Conservation (phyloP, 2,329 filamentous ascomycete genomes). For the Nothopassalora personata region DNA sequence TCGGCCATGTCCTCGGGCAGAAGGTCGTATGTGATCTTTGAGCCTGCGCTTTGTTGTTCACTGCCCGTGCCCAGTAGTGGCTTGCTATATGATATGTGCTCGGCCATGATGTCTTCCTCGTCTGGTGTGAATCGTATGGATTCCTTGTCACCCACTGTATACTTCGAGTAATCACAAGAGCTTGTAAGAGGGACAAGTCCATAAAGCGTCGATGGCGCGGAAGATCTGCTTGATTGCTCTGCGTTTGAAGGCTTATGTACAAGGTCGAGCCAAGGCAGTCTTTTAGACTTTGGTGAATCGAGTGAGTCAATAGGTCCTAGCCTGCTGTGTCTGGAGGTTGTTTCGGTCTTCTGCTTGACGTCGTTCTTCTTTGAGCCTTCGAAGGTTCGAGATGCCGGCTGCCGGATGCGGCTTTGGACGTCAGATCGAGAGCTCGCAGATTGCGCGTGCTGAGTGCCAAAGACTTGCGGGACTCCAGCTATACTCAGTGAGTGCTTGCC, state of each 20-base stretch:
- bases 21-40: constrained; percentile 64
- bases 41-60: constrained; percentile 59
- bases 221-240: not conserved
- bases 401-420: constrained; percentile 1
- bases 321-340: constrained; percentile 13
- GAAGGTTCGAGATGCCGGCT: constrained; percentile 7
- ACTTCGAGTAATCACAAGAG: not conserved
- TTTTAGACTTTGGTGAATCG: constrained; percentile 5
- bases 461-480: constrained; percentile 15
- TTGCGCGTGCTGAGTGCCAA: constrained; percentile 31
- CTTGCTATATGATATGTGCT: not conserved
- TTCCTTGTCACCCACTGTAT: constrained; percentile 11
- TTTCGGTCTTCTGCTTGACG: constrained; percentile 15
- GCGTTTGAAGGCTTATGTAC: constrained; percentile 3
- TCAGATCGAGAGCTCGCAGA: constrained; percentile 36
- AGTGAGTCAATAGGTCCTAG: constrained; percentile 13
- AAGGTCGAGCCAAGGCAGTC: constrained; percentile 18
- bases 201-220: constrained; percentile 4
- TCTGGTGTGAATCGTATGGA: constrained; percentile 5
- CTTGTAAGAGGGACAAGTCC: constrained; percentile 11
- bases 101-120: not conserved
- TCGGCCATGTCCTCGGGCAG: constrained; percentile 51
- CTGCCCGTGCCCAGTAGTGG: constrained; percentile 27
- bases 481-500: constrained; percentile 18
- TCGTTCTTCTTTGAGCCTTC: constrained; percentile 16